Evolutionary conservation across 164 flowering plant genomes (phyloP).

Genomic region (Magnolia sinica): DNA sequence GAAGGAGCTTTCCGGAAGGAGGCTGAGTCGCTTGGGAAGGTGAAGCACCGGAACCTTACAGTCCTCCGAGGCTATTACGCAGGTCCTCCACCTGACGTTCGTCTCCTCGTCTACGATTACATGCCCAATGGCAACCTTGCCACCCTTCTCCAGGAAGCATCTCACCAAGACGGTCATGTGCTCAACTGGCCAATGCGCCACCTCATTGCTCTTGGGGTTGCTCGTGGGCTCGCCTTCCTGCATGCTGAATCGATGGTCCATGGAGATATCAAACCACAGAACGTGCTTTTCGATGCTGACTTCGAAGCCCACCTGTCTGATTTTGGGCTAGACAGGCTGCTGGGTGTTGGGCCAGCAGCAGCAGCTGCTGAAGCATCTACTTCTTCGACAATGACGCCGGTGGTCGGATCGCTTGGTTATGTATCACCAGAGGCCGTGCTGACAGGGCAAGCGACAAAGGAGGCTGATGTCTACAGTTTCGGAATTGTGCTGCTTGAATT

Average conservation of each 20-base stretch:
- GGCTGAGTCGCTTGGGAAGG: slow-evolving; percentile 71
- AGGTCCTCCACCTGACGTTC: slow-evolving; percentile 58
- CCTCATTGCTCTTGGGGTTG: slow-evolving; percentile 83
- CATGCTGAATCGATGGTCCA: slow-evolving; percentile 61
- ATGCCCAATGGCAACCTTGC: slow-evolving; percentile 95
- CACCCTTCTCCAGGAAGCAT: slow-evolving; percentile 85
- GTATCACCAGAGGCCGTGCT: slow-evolving; percentile 70
- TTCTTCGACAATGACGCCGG: slow-evolving; percentile 45
- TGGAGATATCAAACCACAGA: slow-evolving; percentile 84
- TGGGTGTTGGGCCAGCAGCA: slow-evolving; percentile 35
- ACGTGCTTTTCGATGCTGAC: slow-evolving; percentile 85
- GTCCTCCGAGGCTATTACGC: slow-evolving; percentile 88
- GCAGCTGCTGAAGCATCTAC: slow-evolving; percentile 14
- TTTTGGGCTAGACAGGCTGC: slow-evolving; percentile 61
- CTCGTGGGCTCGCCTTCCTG: slow-evolving; percentile 75
- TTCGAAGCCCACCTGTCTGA: slow-evolving; percentile 95
- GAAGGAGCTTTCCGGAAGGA: slow-evolving; percentile 58
- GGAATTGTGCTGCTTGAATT: slow-evolving; percentile 86
- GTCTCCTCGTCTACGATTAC: slow-evolving; percentile 86
- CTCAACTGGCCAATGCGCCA: slow-evolving; percentile 99
- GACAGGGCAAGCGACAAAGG: slow-evolving; percentile 53
- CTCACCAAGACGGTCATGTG: slow-evolving; percentile 90
- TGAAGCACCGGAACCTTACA: slow-evolving; percentile 79
- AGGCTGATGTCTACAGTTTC: slow-evolving; percentile 83
- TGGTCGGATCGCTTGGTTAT: slow-evolving; percentile 74